Evolutionary conservation across 2,329 filamentous ascomycete species (phyloP).

Genomic region (Chaetomiaceae sp.): DNA sequence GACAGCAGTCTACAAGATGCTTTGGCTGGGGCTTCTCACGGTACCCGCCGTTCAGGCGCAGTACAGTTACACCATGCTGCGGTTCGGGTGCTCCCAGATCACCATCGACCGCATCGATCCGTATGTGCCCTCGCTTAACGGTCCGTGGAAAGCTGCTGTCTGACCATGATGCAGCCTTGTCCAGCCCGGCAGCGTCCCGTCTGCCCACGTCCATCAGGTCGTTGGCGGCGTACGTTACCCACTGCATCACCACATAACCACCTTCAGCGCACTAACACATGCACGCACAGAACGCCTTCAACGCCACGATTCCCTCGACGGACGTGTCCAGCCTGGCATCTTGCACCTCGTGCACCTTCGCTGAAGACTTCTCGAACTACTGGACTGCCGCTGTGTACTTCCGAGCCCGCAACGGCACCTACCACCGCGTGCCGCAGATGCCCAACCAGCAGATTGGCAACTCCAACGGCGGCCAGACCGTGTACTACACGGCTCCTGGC

Average conservation of each 20-base stretch:
- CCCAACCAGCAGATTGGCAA: slow-evolving; percentile 41
- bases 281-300: slow-evolving; percentile 27
- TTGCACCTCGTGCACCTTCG: slow-evolving; percentile 39
- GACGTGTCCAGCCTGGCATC: slow-evolving; percentile 29
- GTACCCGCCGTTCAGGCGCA: slow-evolving; percentile 17
- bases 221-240: slow-evolving; percentile 20
- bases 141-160: not conserved
- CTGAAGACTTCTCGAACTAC: slow-evolving; percentile 38
- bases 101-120: slow-evolving; percentile 26
- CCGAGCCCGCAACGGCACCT: slow-evolving; percentile 32
- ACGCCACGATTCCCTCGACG: slow-evolving; percentile 26
- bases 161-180: slow-evolving; percentile 16
- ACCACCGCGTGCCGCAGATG: slow-evolving; percentile 33
- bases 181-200: slow-evolving; percentile 21
- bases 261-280: not conserved
- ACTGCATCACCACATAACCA: too few species aligned
- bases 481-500: slow-evolving; percentile 38
- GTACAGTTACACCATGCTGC: slow-evolving; percentile 20
- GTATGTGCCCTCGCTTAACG: slow-evolving; percentile 1
- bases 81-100: slow-evolving; percentile 24
- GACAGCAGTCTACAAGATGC: slow-evolving; percentile 10
- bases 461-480: slow-evolving; percentile 36
- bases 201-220: slow-evolving; percentile 22
- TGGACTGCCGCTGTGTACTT: slow-evolving; percentile 38
- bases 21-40: slow-evolving; percentile 13